Evolutionary conservation across 148 eudicot species (phyloP), one percentile per base, ranked within the genome.

Genomic region (Persicaria maculosa): DNA sequence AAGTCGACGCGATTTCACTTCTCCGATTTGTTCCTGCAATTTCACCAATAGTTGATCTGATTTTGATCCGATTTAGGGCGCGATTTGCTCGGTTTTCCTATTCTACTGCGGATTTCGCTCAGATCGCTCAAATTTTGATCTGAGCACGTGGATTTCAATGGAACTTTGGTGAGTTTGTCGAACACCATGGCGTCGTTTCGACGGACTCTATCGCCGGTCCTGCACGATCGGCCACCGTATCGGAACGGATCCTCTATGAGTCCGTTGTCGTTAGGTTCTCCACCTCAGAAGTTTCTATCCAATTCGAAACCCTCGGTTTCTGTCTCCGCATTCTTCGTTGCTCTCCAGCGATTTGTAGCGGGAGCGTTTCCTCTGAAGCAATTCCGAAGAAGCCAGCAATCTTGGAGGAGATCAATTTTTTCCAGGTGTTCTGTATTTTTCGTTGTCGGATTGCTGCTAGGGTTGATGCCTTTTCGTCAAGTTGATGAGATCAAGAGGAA

Each of bases 101-200:
- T 31, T 31, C 54, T 50, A 50, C 54, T 2, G 16, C n/a, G 14
- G 54, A 12, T 50, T 50, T 14, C 6, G 17, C 36, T 22, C 43
- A 22, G 22, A 59, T 59, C 65, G 31, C 4, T 3, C 65, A 20
- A 64, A n/a, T 40, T 36, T 14, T 17, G 46, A 15, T 36, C 14
- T 31, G 45, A 40, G 69, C 45, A 64, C 40, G 69, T 14, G 10
- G 43, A 22, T 25, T 40, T 25, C 1, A 31, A 61, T 61, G 68
- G 68, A 61, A 25, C 5, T 12, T 11, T 9, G 70, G 70, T 40
- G n/a, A 65, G 70, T 43, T 65, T 43, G 70, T 40, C 16, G 70
- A 65, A 65, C 45, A 40, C 14, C 40, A 93, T 93, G 98, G 98
- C 98, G 43, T 93, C 98, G 64, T 82, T 91, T 80, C 87, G 97